Base-by-base conservation (phyloP, 23 red algal genomes). In the Gracilaria caudata region DNA sequence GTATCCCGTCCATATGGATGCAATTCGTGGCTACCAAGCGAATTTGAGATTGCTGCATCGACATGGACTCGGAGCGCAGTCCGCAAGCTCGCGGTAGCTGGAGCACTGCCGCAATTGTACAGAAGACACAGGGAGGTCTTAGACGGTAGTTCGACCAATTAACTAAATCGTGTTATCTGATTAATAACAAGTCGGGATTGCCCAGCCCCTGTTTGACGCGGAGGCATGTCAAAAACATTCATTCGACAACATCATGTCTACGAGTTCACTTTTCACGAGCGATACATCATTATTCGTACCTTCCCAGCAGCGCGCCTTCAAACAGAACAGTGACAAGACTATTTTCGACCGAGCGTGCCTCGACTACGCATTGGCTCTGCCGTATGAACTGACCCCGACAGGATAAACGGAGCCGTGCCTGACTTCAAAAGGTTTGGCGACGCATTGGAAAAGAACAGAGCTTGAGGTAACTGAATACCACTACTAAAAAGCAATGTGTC, bases 1-100 rank as follows among this genome's bases (percentile, higher is more conserved):
- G 64, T 76, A 82, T 23, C 87, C 87, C 21, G 53, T 91, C 44
- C 87, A 91, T 51, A 37, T 91, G 14, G 87, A 91, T 74, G 65
- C 46, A 14, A 77, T 91, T 70, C 78, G 87, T 46, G 54, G 85
- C 16, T 64, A 75, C 32, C 51, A 64, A 57, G 49, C 57, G 49
- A 47, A 89, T 26, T 40, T 89, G 33, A 57, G 56, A 49, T 37
- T 37, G 12, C 30, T 89, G 34, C 74, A 89, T n/a, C 36, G 39
- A 21, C 24, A 77, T 44, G 68, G 63, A 9, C 35, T 58, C 25
- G 77, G 77, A 16, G 37, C 43, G 21, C 70, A 24, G 14, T 3
- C 19, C 33, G 19, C 26, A 7, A 40, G 39, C 25, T 13, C 43
- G 5, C 70, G 70, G 70, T 75, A 75, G 70, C 70, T 49, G 70